Base-by-base conservation (phyloP, 495 filamentous ascomycete species). In the Xylona heveae region DNA sequence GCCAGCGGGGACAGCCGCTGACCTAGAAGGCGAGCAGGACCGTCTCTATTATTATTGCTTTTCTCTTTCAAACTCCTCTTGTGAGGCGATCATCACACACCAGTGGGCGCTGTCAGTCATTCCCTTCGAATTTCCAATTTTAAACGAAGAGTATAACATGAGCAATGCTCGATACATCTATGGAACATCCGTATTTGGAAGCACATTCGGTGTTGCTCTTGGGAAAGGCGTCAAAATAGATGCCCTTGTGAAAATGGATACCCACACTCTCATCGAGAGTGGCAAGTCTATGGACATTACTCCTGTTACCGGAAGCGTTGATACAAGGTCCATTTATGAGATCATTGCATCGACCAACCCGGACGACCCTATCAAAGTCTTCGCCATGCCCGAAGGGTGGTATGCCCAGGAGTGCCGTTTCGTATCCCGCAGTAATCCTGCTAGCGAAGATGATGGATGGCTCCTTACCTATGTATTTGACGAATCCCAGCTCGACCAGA, bases 1-100 rank as follows among this genome's bases (percentile, higher is more conserved):
- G 0, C 51, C 50, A 28, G 31, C 43, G 3, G 38, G 52, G 17
- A 49, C 49, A 2, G 37, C 38, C 3, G 45, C 52, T 30, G 50
- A 57, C 19, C 38, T 41, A n/a, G 64, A 68, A 31, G 59, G 59
- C 36, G 67, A 72, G 28, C 64, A 76, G 40, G 74, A 68, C 35
- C 60, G 69, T 15, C 54, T 78, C 4, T 74, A 74, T 41, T 74
- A 74, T 38, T 74, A 74, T 40, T 48, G 52, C 24, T 74, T 75
- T 42, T 39, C 38, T 6, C 52, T 68, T 7, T 35, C 40, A 6
- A 20, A 37, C 10, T 27, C 41, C 6, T 31, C 33, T 1, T 24
- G 37, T 15, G 6, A 35, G 8, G 25, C 30, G 12, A 44, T 34
- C 7, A 72, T 75, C 19, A 48, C 46, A 9, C 55, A 70, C 22